Evolutionary conservation across 2,329 filamentous ascomycete genomes (phyloP).

Genomic region (Exophiala mesophila): DNA sequence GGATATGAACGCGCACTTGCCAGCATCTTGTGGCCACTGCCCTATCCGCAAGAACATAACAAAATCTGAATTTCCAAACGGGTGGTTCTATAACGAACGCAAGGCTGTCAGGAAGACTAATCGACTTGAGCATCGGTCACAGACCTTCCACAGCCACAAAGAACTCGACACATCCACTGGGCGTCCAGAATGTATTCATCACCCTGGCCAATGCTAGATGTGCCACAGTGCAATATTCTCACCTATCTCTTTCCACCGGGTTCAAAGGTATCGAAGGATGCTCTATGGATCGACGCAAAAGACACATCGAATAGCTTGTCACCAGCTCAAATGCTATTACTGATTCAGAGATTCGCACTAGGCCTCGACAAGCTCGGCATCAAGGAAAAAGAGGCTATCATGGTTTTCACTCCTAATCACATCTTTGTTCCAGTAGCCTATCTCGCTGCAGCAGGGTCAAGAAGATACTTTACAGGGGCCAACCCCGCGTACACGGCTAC

Average conservation of each 20-base stretch:
- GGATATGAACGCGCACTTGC: no score
- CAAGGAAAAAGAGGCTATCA: constrained; percentile 58
- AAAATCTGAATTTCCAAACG: no score
- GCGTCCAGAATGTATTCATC: constrained; percentile 22
- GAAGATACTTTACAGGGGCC: constrained; percentile 51
- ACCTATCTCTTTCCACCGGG: constrained; percentile 43
- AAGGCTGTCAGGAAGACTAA: no score
- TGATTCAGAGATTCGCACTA: constrained; percentile 64
- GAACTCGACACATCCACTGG: no score
- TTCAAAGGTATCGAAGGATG: constrained; percentile 32
- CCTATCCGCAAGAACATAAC: no score
- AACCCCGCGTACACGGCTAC: constrained; percentile 49
- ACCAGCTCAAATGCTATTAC: constrained; percentile 55
- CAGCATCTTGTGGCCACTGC: no score
- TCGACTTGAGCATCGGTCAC: no score
- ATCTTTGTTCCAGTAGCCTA: constrained; percentile 57
- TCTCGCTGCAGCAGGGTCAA: constrained; percentile 40
- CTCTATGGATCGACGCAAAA: constrained; percentile 55
- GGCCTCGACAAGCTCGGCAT: constrained; percentile 60
- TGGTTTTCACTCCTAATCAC: constrained; percentile 65
- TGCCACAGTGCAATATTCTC: constrained; percentile 42
- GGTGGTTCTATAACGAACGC: no score
- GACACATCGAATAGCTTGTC: constrained; percentile 59
- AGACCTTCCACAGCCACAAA: no score
- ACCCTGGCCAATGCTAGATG: constrained; percentile 27